Base-by-base conservation (phyloP, 2,329 filamentous ascomycete species). In the Aspergillus ochraceoroseus region DNA sequence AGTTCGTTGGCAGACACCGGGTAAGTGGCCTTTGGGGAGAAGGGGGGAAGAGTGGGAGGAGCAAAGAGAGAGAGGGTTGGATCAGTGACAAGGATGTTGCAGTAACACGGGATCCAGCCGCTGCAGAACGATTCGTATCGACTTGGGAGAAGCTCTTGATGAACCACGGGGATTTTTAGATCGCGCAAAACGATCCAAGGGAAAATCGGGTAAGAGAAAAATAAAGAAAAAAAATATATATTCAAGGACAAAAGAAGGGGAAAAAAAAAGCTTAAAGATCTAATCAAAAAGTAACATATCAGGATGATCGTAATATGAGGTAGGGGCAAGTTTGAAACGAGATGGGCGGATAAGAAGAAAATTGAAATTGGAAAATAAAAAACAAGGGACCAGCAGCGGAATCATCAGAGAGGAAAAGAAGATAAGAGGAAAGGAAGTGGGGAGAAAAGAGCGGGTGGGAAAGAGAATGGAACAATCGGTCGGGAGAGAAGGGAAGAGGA, bases 71-170 rank as follows among this genome's bases (percentile, higher is more conserved):
- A 22, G 20, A 52, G 54, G 48, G 49, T 56, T 48, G 52, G 51
- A 57, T 57, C 52, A 54, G 52, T 56, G 51, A 54, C 58, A 61
- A 56, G 58, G 58, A 59, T 61, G 52, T 47, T 55, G 53, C 53
- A 51, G 55, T 58, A 44, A 52, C 51, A 58, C 55, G 43, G 36
- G 45, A 31, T 38, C 42, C 44, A 49, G 41, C 41, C 19, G 39
- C 46, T 52, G 53, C 51, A 52, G 43, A 47, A 48, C 30, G 32
- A 46, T 39, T 41, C 41, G 43, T 39, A 47, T 43, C 43, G 26
- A 48, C 38, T 26, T 45, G 26, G 42, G n/a, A n/a, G n/a, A 44
- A 37, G 33, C 34, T 40, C 40, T 20, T 30, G n/a, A n/a, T n/a
- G 38, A 35, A 43, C 31, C 33, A 44, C 29, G 35, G 42, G 37